A percentile compares a stretch with the other conserved stretches of the same genome.
Evolutionary conservation across 148 eudicot species (phyloP).

Genomic region (Pharnaceum exiguum): DNA sequence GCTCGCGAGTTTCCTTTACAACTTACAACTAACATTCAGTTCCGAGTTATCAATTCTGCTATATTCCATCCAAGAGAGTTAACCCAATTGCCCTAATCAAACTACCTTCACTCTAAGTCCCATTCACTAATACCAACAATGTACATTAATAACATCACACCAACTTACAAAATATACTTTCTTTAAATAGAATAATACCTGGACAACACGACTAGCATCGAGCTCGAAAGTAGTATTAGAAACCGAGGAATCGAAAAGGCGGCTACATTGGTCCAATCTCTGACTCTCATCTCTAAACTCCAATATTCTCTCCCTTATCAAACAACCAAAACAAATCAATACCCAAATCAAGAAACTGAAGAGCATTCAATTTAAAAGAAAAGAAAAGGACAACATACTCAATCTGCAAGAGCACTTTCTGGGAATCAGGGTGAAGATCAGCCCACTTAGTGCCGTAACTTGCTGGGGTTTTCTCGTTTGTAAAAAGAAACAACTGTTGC

Average conservation of each 20-base stretch:
- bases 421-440: conserved; percentile 93
- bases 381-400: conserved; percentile 40
- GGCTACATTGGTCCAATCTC: conserved; percentile 83
- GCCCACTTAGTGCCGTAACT: conserved; percentile 84
- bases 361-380: not conserved
- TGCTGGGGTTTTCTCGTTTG: conserved; percentile 77
- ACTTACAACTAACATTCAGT: no score
- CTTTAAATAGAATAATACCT: conserved; percentile 34
- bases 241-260: conserved; percentile 83
- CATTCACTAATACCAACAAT: no score
- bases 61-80: no score
- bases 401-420: conserved; percentile 66
- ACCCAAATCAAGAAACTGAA: not conserved
- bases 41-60: no score
- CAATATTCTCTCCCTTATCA: conserved; percentile 70
- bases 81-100: no score
- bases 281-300: conserved; percentile 90
- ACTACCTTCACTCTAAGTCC: no score
- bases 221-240: conserved; percentile 63
- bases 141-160: no score
- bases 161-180: not conserved
- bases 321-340: conserved; percentile 2
- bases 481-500: conserved; percentile 69
- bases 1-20: no score
- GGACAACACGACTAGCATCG: conserved; percentile 73